These are phyloP conservation scores for Phaseolus lunatus DNA, from an alignment of 306 rosid species.

Conservation along the genomic window DNA sequence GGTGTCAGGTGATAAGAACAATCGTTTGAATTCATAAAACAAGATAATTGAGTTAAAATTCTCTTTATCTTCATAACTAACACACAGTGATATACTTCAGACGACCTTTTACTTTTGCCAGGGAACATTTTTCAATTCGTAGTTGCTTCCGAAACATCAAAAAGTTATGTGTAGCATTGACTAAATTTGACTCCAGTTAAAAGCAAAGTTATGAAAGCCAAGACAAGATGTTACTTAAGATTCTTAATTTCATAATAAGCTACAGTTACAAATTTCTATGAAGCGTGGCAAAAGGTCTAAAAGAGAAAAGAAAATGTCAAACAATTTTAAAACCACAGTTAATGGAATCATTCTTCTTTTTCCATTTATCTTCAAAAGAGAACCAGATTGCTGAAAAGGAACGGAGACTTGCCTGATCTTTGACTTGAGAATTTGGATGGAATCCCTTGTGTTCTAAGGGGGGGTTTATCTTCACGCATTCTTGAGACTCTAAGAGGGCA, in stretches of 20 bases:
- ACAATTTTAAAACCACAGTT: slow-evolving; percentile 18
- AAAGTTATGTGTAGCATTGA: neutral
- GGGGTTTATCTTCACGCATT: slow-evolving; percentile 52
- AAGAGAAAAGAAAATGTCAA: slow-evolving; percentile 29
- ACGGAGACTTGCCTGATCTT: slow-evolving; percentile 66
- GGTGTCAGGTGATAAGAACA: slow-evolving; percentile 24
- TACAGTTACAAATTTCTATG: neutral
- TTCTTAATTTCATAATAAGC: slow-evolving; percentile 30
- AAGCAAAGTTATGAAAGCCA: slow-evolving; percentile 22
- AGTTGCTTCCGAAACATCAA: slow-evolving; percentile 21
- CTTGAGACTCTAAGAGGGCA: slow-evolving; percentile 59
- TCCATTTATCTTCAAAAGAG: neutral
- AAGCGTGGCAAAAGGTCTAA: slow-evolving; percentile 8
- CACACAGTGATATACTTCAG: slow-evolving; percentile 11
- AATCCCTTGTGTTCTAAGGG: slow-evolving; percentile 54
- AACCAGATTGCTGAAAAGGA: slow-evolving; percentile 39
- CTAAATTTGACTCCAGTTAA: slow-evolving; percentile 27
- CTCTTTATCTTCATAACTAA: slow-evolving; percentile 14
- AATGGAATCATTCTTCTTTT: slow-evolving; percentile 4
- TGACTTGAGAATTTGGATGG: slow-evolving; percentile 55
- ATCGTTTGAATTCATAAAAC: slow-evolving; percentile 27
- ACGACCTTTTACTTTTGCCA: neutral
- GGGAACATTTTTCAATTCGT: slow-evolving; percentile 12
- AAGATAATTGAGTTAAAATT: slow-evolving; percentile 29
- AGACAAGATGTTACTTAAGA: slow-evolving; percentile 6